A percentile compares a stretch with the other conserved stretches of the same genome.
These are phyloP conservation scores for Berberis thunbergii DNA, from an alignment of 164 flowering plant species.

Conservation along the genomic window DNA sequence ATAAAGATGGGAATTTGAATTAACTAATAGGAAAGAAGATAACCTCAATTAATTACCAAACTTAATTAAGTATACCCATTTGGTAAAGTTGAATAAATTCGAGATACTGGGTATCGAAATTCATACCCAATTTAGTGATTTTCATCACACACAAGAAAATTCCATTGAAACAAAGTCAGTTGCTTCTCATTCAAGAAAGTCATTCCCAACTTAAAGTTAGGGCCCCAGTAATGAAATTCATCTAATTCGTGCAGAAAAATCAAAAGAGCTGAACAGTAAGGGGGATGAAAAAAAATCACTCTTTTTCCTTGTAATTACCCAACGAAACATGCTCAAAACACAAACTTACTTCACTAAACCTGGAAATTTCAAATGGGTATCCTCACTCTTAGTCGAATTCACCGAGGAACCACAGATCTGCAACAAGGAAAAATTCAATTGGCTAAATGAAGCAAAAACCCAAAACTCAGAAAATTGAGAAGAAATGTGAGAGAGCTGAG, in stretches of 20 bases:
- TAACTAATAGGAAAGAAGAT: too few species aligned
- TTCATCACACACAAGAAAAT: not conserved
- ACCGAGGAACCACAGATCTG: slow-evolving; percentile 33
- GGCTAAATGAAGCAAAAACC: not conserved
- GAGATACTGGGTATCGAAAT: not conserved
- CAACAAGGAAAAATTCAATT: slow-evolving; percentile 3
- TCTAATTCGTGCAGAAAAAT: not conserved
- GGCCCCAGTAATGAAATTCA: not conserved
- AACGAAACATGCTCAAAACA: not conserved
- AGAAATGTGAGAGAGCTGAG: not conserved
- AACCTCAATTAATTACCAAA: too few species aligned
- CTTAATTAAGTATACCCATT: too few species aligned
- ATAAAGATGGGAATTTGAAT: not conserved
- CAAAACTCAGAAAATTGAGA: not conserved
- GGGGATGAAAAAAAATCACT: not conserved
- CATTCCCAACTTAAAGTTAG: not conserved
- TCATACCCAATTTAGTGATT: not conserved
- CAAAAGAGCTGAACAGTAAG: not conserved
- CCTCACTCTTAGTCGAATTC: slow-evolving; percentile 22
- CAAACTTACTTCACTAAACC: slow-evolving; percentile 27
- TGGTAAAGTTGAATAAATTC: not conserved
- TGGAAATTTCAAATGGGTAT: slow-evolving; percentile 25
- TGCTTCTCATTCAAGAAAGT: not conserved
- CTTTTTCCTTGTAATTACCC: not conserved
- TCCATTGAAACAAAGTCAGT: not conserved